Evolutionary conservation across 179 eudicot genomes (phyloP).

Genomic region (Silene vulgaris): DNA sequence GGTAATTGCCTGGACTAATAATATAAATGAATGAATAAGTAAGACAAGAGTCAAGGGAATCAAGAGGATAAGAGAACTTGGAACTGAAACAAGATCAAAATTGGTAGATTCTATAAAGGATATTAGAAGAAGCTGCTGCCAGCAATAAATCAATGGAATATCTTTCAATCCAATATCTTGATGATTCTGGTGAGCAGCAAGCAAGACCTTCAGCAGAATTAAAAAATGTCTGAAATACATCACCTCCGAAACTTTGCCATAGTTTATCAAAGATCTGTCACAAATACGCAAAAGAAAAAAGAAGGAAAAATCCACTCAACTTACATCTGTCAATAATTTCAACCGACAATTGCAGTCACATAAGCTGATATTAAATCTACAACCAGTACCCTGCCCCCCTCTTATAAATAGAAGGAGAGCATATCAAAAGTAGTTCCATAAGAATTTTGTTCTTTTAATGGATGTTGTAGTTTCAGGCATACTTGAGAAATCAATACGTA

Average conservation of each 20-base stretch:
- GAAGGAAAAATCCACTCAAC: background rate
- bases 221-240: slow-evolving; percentile 78
- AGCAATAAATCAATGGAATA: slow-evolving; percentile 59
- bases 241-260: slow-evolving; percentile 92
- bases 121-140: slow-evolving; percentile 77
- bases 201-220: slow-evolving; percentile 82
- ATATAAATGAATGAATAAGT: slow-evolving; percentile 89
- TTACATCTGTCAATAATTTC: slow-evolving; percentile 13
- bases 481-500: no score
- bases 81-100: background rate
- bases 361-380: background rate
- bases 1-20: slow-evolving; percentile 95
- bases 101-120: slow-evolving; percentile 42
- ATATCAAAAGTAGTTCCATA: no score
- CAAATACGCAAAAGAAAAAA: slow-evolving; percentile 2
- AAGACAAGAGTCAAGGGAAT: slow-evolving; percentile 58
- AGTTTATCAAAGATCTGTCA: slow-evolving; percentile 91
- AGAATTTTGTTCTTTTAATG: no score
- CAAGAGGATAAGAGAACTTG: slow-evolving; percentile 14
- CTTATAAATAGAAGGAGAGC: background rate
- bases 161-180: slow-evolving; percentile 60
- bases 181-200: slow-evolving; percentile 55
- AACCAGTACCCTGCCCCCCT: background rate
- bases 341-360: slow-evolving; percentile 11
- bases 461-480: no score